phyloP scores from a whole-genome alignment of 1,139 yeast species.

The Williopsis jadinii region DNA sequence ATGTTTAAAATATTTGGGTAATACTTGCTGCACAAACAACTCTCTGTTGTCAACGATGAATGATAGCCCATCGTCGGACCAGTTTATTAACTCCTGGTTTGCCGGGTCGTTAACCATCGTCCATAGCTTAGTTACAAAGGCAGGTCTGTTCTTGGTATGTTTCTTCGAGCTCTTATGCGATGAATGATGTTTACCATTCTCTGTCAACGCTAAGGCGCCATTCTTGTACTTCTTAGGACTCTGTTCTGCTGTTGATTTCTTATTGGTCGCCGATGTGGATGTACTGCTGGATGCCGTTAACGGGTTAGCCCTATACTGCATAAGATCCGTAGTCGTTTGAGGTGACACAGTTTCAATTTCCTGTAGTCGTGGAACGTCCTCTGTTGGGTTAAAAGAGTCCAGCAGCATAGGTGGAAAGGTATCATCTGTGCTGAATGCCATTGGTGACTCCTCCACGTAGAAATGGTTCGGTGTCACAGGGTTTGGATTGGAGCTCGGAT shows the following conservation, averaged over 20 bases:
- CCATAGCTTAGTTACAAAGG: slow-evolving; percentile 91
- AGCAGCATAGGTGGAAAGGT: no score
- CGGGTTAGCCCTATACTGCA: neutral
- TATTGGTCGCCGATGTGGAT: neutral
- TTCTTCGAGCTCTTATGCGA: neutral
- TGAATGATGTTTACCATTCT: neutral
- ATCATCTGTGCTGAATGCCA: no score
- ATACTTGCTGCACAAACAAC: slow-evolving; percentile 71
- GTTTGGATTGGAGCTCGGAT: no score
- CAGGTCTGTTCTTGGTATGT: slow-evolving; percentile 37
- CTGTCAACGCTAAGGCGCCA: neutral
- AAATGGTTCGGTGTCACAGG: no score
- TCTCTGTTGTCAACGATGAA: slow-evolving; percentile 84
- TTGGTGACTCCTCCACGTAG: no score
- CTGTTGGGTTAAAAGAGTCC: no score
- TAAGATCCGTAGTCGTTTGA: no score
- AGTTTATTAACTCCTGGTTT: slow-evolving; percentile 64
- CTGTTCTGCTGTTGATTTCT: no score
- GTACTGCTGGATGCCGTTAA: neutral
- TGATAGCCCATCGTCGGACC: slow-evolving; percentile 82
- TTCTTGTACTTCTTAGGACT: neutral
- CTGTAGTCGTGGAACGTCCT: no score
- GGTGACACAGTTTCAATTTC: no score
- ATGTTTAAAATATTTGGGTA: slow-evolving; percentile 91
- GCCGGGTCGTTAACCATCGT: slow-evolving; percentile 81